phyloP scores from a whole-genome alignment of 371 early-diverging fungal species.

The Circinella umbellata region DNA sequence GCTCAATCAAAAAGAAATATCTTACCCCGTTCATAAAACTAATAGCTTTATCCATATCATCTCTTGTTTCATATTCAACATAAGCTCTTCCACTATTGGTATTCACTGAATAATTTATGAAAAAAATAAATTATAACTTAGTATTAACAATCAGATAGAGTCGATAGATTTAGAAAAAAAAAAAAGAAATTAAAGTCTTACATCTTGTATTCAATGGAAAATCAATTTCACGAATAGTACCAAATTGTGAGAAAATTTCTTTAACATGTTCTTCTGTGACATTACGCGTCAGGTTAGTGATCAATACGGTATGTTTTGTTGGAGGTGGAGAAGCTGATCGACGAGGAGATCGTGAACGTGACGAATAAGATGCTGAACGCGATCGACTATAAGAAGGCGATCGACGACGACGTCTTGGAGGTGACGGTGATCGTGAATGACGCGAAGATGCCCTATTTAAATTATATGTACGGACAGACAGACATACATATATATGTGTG shows the following conservation, averaged over 20 bases:
- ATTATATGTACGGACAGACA: no score
- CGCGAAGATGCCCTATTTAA: constrained; percentile 15
- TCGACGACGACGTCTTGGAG: constrained; percentile 24
- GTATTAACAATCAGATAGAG: no score
- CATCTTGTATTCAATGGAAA: constrained; percentile 49
- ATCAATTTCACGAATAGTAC: constrained; percentile 38
- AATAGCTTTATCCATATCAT: constrained; percentile 59
- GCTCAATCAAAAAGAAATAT: not conserved
- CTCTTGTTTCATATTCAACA: constrained; percentile 59
- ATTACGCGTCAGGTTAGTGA: constrained; percentile 32
- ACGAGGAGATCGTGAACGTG: constrained; percentile 21
- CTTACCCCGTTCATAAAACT: constrained; percentile 60
- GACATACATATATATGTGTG: no score
- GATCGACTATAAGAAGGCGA: constrained; percentile 30
- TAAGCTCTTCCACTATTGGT: constrained; percentile 60
- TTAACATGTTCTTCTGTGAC: constrained; percentile 50
- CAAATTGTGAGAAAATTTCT: constrained; percentile 54
- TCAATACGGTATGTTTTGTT: constrained; percentile 9
- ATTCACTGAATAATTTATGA: constrained; percentile 37
- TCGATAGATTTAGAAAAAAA: not conserved
- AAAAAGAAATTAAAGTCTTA: constrained; percentile 21
- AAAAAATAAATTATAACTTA: no score
- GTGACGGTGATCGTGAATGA: constrained; percentile 28
- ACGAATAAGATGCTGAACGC: constrained; percentile 22
- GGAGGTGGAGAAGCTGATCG: constrained; percentile 16